A percentile compares a stretch with the other conserved stretches of the same genome.
Conservation (phyloP, 2,329 filamentous ascomycete genomes). For the Beauveria australis region DNA sequence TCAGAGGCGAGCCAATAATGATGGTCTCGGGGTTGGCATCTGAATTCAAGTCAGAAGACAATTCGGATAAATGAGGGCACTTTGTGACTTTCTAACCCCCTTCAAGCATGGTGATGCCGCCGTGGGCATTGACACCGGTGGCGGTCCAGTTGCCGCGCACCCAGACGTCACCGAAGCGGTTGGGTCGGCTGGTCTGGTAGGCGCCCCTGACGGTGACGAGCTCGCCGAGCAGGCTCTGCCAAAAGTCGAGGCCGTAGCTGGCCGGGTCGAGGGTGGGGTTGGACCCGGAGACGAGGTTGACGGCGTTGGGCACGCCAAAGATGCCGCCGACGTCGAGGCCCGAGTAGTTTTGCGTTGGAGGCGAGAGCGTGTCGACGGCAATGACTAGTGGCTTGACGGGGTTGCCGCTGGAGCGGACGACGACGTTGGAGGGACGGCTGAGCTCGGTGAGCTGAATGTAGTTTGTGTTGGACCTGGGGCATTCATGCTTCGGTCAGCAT, state of each 20-base stretch:
- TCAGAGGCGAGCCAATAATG: conserved; percentile 55
- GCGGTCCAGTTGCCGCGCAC: conserved; percentile 56
- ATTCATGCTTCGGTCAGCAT: neutral
- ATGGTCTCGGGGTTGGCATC: conserved; percentile 66
- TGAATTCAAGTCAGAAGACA: conserved; percentile 14
- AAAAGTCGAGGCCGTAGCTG: conserved; percentile 62
- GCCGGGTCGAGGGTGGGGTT: conserved; percentile 56
- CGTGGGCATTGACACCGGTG: conserved; percentile 53
- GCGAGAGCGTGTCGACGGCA: conserved; percentile 46
- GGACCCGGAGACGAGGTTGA: conserved; percentile 43
- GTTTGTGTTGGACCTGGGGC: conserved; percentile 37
- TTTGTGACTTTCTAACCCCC: conserved; percentile 32
- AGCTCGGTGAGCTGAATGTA: conserved; percentile 61
- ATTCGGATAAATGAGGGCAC: neutral
- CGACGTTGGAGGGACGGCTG: conserved; percentile 43
- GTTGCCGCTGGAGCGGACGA: conserved; percentile 45
- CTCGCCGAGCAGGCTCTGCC: conserved; percentile 62
- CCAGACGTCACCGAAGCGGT: conserved; percentile 61
- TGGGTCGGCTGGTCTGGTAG: conserved; percentile 51
- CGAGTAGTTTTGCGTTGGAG: conserved; percentile 54
- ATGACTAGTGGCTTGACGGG: conserved; percentile 50
- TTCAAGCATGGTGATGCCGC: conserved; percentile 55
- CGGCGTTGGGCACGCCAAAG: conserved; percentile 56
- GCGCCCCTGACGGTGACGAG: conserved; percentile 55
- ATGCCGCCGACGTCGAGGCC: conserved; percentile 57